Conservation (phyloP, 2,329 filamentous ascomycete species). For the Pyrenochaeta sp. region DNA sequence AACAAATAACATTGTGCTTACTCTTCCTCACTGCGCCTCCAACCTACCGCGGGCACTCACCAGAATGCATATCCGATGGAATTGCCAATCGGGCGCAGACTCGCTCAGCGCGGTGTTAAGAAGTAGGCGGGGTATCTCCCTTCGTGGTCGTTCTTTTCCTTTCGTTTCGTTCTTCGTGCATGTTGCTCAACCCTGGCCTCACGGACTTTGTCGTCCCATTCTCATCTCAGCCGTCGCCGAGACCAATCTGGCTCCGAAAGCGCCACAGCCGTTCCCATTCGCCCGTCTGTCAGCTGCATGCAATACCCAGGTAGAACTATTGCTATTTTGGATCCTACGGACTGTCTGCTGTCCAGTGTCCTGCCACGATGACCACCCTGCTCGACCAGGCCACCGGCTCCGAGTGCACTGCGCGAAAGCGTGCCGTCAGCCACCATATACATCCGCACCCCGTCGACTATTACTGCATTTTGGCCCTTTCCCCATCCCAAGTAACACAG, state of each 20-base stretch:
- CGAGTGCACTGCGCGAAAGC: constrained; percentile 16
- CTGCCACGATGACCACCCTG: constrained; percentile 23
- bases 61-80: not conserved
- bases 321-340: constrained; percentile 29
- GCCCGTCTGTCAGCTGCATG: constrained; percentile 14
- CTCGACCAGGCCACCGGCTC: constrained; percentile 9
- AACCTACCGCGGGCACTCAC: not conserved
- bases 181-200: constrained; percentile 1
- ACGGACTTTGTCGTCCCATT: constrained; percentile 6
- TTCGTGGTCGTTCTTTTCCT: not conserved
- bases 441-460: constrained; percentile 9
- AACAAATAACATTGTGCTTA: no score
- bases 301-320: constrained; percentile 14
- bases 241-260: constrained; percentile 6
- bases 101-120: no score
- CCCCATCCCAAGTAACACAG: constrained; percentile 6
- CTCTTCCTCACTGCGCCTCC: not conserved
- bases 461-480: constrained; percentile 8
- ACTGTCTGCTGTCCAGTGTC: constrained; percentile 22
- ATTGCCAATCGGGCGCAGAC: not conserved
- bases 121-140: not conserved
- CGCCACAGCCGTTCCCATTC: constrained; percentile 18
- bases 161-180: not conserved
- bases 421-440: constrained; percentile 12
- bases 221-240: constrained; percentile 12